Conservation (phyloP, 169 alveolate species). For the Plasmodium inui region DNA sequence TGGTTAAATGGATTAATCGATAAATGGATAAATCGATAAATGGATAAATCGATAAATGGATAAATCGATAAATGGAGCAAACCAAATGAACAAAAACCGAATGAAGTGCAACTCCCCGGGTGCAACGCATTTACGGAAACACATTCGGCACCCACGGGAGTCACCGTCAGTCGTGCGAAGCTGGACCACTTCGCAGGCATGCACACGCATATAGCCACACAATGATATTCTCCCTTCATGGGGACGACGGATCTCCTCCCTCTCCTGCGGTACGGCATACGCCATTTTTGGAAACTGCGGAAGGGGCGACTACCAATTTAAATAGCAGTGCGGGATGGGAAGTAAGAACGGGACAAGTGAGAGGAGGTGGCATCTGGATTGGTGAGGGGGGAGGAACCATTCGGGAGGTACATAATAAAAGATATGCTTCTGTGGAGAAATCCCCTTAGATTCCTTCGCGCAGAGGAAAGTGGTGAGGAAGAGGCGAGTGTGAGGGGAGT, state of each 20-base stretch:
- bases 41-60: not conserved
- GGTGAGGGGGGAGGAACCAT: not conserved
- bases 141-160: not conserved
- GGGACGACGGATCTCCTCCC: not conserved
- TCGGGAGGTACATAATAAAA: not conserved
- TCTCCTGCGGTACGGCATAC: not conserved
- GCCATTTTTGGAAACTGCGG: not conserved
- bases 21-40: no score
- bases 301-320: not conserved
- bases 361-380: not conserved
- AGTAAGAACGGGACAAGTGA: not conserved
- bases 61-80: not conserved
- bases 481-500: not conserved
- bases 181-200: not conserved
- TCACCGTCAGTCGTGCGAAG: not conserved
- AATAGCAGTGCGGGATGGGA: not conserved
- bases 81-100: not conserved
- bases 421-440: not conserved
- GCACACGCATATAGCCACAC: not conserved
- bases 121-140: not conserved
- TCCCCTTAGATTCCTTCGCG: not conserved
- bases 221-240: not conserved
- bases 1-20: no score
- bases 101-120: not conserved
- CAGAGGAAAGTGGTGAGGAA: not conserved